Percentiles rank a stretch among this genome's conserved stretches.
Conservation (phyloP, 176 grass and related monocot species). For the Triticum aestivum region IWGSC_CS_RefSeq_v2.1 NC_057799.1:453234260-453234759, state of each 20-base stretch:
- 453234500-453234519: constrained; percentile 22
- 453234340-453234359: neutral
- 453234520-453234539: constrained; percentile 19
- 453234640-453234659: constrained; percentile 76
- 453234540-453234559: constrained; percentile 48
- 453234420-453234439: constrained; percentile 1
- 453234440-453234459: neutral
- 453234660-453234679: constrained; percentile 88
- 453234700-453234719: no score
- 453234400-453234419: neutral
- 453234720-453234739: no score
- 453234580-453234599: constrained; percentile 72
- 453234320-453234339: constrained; percentile 1
- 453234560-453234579: constrained; percentile 68
- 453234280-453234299: constrained; percentile 1
- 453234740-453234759: neutral
- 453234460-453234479: constrained; percentile 19
- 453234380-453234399: constrained; percentile 23
- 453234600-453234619: constrained; percentile 54
- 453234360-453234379: constrained; percentile 1
- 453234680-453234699: constrained; percentile 52
- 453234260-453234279: neutral
- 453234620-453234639: constrained; percentile 48
- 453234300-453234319: neutral
- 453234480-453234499: neutral